Base-by-base conservation (phyloP, 2,329 filamentous ascomycete genomes). In the Didymella pinodella region DNA sequence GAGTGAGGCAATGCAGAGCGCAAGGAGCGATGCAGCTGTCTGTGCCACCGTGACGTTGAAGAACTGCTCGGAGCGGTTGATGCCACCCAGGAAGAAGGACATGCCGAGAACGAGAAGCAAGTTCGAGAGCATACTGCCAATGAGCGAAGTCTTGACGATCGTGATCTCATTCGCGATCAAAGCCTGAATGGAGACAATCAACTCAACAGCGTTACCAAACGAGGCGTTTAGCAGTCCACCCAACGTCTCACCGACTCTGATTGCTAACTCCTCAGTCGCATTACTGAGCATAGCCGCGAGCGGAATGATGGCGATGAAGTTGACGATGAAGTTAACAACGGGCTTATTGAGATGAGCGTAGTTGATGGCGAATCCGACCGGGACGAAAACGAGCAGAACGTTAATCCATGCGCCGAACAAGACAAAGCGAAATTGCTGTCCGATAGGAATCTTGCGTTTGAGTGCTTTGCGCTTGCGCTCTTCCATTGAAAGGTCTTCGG, bases 11-110 rank as follows among this genome's bases (percentile, higher is more conserved):
- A 96, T 90, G 14, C 90, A 89, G 20, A 96, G 82, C 12, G 91
- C 89, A 20, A 96, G 85, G 51, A 96, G 80, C 70, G 90, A 92
- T 14, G 93, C 88, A 3, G 93, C 91, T 0, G 93, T 97, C 76
- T 97, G 93, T 0, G 93, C 93, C 7, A 97, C 93, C 0, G 91
- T 94, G 32, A 90, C 87, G 81, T 97, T 97, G 85, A 97, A 98
- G 76, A 87, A 89, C 75, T 97, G 94, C 74, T 96, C 90, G 28
- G 85, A 73, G 28, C 93, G 87, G 59, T 90, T 88, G 66, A 96
- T 76, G 4, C 92, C 92, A 48, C 92, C 93, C 61, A 91, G 89
- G 81, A 96, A 95, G 83, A 96, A 97, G 75, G 89, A 95, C 87
- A 93, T 96, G 55, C 92, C 93, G 82, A 97, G 82, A 50, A 97